phyloP scores from a whole-genome alignment of 2,329 filamentous ascomycete species.

The Rhynchosporium agropyri region DNA sequence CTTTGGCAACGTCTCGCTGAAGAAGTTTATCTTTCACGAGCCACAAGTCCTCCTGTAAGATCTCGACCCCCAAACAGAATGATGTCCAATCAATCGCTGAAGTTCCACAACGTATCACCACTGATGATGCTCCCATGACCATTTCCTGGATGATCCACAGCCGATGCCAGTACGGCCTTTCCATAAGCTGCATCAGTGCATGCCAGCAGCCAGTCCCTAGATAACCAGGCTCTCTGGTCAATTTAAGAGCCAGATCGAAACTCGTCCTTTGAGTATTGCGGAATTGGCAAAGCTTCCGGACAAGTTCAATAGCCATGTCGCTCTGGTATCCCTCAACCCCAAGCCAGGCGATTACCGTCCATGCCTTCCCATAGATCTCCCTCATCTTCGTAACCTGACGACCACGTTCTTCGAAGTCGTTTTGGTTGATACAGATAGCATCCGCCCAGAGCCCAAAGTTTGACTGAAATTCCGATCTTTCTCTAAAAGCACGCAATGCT shows the following conservation, averaged over 20 bases:
- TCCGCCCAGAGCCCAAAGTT: slow-evolving; percentile 25
- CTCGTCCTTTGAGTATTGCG: too few relatives aligned
- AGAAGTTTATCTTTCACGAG: slow-evolving; percentile 24
- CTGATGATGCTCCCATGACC: slow-evolving; percentile 21
- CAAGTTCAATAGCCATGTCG: slow-evolving; percentile 23
- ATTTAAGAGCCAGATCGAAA: not conserved
- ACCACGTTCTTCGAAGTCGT: slow-evolving; percentile 17
- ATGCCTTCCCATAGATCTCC: slow-evolving; percentile 22
- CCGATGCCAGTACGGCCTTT: slow-evolving; percentile 26
- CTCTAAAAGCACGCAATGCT: slow-evolving; percentile 14
- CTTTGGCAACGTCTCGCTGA: slow-evolving; percentile 8
- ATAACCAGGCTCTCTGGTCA: slow-evolving; percentile 19
- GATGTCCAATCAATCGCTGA: slow-evolving; percentile 16
- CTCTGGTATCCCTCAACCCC: slow-evolving; percentile 23
- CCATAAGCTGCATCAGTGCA: slow-evolving; percentile 23
- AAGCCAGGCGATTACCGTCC: slow-evolving; percentile 24
- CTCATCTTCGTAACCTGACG: slow-evolving; percentile 24
- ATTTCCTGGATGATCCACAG: slow-evolving; percentile 34
- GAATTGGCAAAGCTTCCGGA: slow-evolving; percentile 11
- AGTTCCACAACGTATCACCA: slow-evolving; percentile 20
- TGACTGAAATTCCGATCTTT: not conserved
- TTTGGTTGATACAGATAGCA: slow-evolving; percentile 32
- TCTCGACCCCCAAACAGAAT: slow-evolving; percentile 23
- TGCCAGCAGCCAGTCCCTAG: slow-evolving; percentile 21
- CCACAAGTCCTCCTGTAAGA: slow-evolving; percentile 24